Conservation (phyloP, 208 protist genomes). For the Crithidia expoeki region DNA sequence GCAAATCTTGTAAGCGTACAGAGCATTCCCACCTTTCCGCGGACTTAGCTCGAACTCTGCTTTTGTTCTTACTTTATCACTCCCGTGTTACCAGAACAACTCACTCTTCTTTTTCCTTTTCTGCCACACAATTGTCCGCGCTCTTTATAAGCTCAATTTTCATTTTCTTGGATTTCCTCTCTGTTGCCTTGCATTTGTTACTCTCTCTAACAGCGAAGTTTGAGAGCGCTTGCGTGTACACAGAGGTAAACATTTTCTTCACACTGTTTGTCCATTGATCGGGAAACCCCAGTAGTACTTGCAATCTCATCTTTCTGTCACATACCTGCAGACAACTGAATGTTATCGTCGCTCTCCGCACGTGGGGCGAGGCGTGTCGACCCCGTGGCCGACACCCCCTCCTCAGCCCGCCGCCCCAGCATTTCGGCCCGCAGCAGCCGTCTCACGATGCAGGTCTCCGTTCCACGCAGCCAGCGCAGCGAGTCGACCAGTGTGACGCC, state of each 20-base stretch:
- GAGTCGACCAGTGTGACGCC: conserved; percentile 7
- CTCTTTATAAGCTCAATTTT: too few species aligned
- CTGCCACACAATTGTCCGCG: too few species aligned
- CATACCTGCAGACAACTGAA: neutral
- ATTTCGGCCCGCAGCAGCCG: conserved; percentile 9
- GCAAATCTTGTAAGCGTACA: too few species aligned
- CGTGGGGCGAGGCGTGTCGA: conserved; percentile 19
- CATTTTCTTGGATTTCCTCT: too few species aligned
- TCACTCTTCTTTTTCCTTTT: too few species aligned
- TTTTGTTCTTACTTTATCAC: too few species aligned
- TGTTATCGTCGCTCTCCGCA: conserved; percentile 21
- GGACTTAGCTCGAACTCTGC: too few species aligned
- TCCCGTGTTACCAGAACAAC: too few species aligned
- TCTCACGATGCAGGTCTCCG: neutral
- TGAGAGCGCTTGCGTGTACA: too few species aligned
- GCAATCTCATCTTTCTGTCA: neutral
- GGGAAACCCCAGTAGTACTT: neutral
- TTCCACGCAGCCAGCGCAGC: conserved; percentile 27
- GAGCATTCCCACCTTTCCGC: too few species aligned
- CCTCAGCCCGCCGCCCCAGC: conserved; percentile 18
- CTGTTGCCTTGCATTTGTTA: too few species aligned
- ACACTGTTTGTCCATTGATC: neutral
- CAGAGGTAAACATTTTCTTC: neutral
- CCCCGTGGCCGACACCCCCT: conserved; percentile 10
- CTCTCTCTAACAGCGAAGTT: too few species aligned